Evolutionary conservation across 495 filamentous ascomycete genomes (phyloP), one percentile per base, ranked within the genome.

Genomic region (Sporormia fimetaria): DNA sequence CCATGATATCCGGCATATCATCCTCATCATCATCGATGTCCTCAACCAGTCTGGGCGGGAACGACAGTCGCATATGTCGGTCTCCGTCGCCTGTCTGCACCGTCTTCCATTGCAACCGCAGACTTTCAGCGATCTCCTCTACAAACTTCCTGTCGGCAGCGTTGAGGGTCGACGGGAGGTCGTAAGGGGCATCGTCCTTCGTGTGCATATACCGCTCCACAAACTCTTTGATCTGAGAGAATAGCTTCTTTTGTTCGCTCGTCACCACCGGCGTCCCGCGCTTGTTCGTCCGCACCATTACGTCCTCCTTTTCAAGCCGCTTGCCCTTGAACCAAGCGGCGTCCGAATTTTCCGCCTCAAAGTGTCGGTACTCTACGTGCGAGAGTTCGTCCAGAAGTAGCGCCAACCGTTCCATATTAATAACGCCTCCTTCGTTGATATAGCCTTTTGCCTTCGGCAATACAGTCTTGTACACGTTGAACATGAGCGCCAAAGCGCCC

Each of bases 401-500:
- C 6, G 71, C 74, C 40, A 99, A 62, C 28, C 90, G 74, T 36
- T 80, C 62, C 50, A 95, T 59, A 53, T 95, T 88, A 57, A 99
- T 94, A 30, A 81, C 75, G 40, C 92, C 92, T 24, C 79, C 71
- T 56, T 96, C 86, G 59, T 99, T 99, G 59, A 99, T 92, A 57
- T 99, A 99, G 12, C 92, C 92, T 36, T 83, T 80, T 57, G 82
- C 81, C 58, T 79, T 82, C 18, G 83, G 86, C 40, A 99, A 67
- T 11, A 93, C 76, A 15, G 80, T 68, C 56, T 95, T 95, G 69
- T 99, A 99, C 44, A 92, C 76, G 60, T 81, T 84, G 60, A 99
- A 99, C 87, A 96, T 95, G 47, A 90, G 74, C 14, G 87, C 81
- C 55, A 96, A 65, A 8, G 92, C 92, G 23, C 92, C 92, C 59